Conservation (phyloP, 768 basidiomycete species). For the Trametes cinnabarina region DNA sequence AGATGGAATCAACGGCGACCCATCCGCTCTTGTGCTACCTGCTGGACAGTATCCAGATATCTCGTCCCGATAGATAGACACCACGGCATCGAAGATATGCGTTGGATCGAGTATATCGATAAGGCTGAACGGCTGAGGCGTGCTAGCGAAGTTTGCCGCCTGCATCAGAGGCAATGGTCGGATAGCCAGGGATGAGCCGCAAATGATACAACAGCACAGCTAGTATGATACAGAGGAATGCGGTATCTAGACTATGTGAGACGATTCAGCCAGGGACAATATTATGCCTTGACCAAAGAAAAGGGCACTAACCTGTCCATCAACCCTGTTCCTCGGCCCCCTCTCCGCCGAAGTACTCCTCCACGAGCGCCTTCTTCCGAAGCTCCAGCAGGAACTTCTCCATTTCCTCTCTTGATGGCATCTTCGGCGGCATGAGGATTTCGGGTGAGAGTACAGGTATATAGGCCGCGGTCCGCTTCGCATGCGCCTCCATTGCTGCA, state of each 20-base stretch:
- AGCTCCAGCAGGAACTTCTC: slow-evolving; percentile 70
- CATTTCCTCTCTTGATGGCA: slow-evolving; percentile 79
- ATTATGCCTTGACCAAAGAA: too few relatives aligned
- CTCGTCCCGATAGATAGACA: too few relatives aligned
- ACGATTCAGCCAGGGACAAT: too few relatives aligned
- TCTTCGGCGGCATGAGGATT: slow-evolving; percentile 68
- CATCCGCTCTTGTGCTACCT: too few relatives aligned
- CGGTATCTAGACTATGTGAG: not conserved
- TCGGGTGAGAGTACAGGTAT: slow-evolving; percentile 76
- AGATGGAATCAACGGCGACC: too few relatives aligned
- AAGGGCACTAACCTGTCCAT: not conserved
- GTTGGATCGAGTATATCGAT: too few relatives aligned
- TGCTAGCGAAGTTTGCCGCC: not conserved
- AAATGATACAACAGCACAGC: not conserved
- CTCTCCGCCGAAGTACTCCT: slow-evolving; percentile 62
- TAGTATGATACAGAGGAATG: not conserved
- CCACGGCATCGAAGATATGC: too few relatives aligned
- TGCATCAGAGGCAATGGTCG: not conserved
- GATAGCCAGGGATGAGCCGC: too few relatives aligned
- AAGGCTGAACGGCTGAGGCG: too few relatives aligned
- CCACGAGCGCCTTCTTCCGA: slow-evolving; percentile 77
- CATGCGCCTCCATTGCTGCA: slow-evolving; percentile 33
- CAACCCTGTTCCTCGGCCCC: not conserved
- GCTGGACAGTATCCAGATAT: too few relatives aligned
- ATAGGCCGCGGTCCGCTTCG: slow-evolving; percentile 61